phyloP scores from a whole-genome alignment of 768 basidiomycete genomes.

The Lentinus brumalis region DNA sequence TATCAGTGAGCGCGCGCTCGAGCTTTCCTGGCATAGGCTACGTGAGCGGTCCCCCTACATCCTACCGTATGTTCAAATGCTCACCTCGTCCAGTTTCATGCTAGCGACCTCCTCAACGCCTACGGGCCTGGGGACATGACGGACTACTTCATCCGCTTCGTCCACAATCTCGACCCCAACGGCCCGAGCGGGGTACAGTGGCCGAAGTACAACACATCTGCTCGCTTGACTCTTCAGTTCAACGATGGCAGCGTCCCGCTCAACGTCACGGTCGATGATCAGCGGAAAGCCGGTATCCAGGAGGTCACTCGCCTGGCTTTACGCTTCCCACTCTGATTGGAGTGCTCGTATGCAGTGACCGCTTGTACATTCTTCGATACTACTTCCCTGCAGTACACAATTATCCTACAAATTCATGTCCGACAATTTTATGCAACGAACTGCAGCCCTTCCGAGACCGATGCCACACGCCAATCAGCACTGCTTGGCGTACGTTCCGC shows the following conservation, averaged over 20 bases:
- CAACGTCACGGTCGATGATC: no score
- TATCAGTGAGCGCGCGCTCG: constrained; percentile 3
- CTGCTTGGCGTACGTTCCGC: constrained; percentile 68
- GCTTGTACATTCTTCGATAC: not conserved
- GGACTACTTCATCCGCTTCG: constrained; percentile 30
- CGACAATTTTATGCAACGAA: not conserved
- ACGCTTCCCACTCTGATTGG: no score
- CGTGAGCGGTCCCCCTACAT: not conserved
- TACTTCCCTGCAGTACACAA: not conserved
- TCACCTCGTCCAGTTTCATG: constrained; percentile 8
- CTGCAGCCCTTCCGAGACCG: not conserved
- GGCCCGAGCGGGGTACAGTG: constrained; percentile 20
- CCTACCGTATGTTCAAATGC: no score
- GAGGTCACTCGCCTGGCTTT: no score
- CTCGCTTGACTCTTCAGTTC: constrained; percentile 23
- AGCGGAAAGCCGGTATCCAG: no score
- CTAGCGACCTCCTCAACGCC: constrained; percentile 11
- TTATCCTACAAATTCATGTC: no score
- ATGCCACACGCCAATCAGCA: constrained; percentile 44
- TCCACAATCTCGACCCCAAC: constrained; percentile 28
- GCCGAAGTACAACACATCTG: constrained; percentile 22
- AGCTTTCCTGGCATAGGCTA: constrained; percentile 5
- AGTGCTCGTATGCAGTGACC: no score
- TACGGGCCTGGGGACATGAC: constrained; percentile 20
- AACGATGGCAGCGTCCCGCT: no score